These are phyloP conservation scores for Aspergillus ostianus DNA, from an alignment of 495 filamentous ascomycete species.

Conservation along the genomic window DNA sequence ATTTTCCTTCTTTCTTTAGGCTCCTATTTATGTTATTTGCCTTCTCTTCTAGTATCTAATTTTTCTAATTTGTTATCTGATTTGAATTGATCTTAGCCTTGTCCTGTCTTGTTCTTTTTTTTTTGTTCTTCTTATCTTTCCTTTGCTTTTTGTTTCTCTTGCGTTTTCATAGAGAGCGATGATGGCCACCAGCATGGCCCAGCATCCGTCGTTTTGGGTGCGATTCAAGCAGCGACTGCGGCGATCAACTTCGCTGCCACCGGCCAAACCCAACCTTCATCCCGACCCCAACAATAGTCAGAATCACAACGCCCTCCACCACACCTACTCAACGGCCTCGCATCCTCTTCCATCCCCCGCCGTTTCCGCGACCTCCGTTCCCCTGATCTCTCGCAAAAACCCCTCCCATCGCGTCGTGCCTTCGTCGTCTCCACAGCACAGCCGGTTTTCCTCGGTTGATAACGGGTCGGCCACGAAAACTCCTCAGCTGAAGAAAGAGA, in stretches of 20 bases:
- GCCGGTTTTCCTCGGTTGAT: not conserved
- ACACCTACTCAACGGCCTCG: not conserved
- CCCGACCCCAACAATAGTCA: not conserved
- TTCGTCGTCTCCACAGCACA: not conserved
- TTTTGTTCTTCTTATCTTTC: not conserved
- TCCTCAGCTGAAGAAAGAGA: not conserved
- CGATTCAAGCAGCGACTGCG: not conserved
- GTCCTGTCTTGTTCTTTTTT: not conserved
- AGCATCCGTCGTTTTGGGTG: not conserved
- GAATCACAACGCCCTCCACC: not conserved
- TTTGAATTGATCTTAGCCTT: not conserved
- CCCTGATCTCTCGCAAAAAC: not conserved
- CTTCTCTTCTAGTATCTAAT: conserved; percentile 1
- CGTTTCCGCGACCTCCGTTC: conserved; percentile 3
- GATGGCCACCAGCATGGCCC: not conserved
- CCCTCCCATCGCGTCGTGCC: not conserved
- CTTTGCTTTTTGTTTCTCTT: not conserved
- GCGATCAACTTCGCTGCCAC: not conserved
- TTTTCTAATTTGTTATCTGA: not conserved
- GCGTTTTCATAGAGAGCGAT: not conserved
- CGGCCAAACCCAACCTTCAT: not conserved
- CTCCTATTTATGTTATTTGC: not conserved
- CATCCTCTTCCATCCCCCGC: conserved; percentile 12
- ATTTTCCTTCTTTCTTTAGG: not conserved
- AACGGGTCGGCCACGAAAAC: not conserved